phyloP scores from a whole-genome alignment of 2,329 filamentous ascomycete species.

The Emydomyces testavorans region DNA sequence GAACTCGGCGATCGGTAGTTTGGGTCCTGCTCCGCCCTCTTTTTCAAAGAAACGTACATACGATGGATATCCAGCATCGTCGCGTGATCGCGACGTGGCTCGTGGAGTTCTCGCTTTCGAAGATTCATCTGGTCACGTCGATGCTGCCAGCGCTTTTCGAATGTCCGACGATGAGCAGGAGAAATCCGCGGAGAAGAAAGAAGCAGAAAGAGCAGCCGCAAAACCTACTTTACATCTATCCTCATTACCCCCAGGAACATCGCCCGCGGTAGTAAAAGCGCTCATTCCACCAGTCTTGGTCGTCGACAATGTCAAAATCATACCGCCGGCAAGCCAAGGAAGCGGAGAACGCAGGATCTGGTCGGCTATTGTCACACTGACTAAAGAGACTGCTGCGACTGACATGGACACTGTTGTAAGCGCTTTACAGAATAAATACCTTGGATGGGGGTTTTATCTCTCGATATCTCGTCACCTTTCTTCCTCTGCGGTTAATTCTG shows the following conservation, averaged over 20 bases:
- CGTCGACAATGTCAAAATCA: conserved; percentile 63
- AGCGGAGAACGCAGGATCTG: conserved; percentile 55
- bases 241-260: conserved; percentile 43
- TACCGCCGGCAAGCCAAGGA: conserved; percentile 42
- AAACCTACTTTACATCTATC: conserved; percentile 46
- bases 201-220: conserved; percentile 39
- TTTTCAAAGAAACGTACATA: conserved; percentile 36
- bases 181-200: conserved; percentile 29
- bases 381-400: conserved; percentile 66
- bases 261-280: conserved; percentile 39
- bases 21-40: conserved; percentile 36
- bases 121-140: conserved; percentile 24
- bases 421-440: conserved; percentile 66
- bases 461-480: conserved; percentile 72
- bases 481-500: conserved; percentile 53
- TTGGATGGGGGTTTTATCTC: conserved; percentile 74
- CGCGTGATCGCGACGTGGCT: conserved; percentile 31
- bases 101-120: conserved; percentile 35
- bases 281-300: conserved; percentile 44
- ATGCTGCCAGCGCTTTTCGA: conserved; percentile 33
- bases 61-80: conserved; percentile 30
- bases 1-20: conserved; percentile 40
- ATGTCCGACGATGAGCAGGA: conserved; percentile 36
- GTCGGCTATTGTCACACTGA: conserved; percentile 68
- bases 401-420: conserved; percentile 75